These are phyloP conservation scores for Komagataella pastoris DNA, from an alignment of 805 yeast genomes.

Conservation along the genomic window DNA sequence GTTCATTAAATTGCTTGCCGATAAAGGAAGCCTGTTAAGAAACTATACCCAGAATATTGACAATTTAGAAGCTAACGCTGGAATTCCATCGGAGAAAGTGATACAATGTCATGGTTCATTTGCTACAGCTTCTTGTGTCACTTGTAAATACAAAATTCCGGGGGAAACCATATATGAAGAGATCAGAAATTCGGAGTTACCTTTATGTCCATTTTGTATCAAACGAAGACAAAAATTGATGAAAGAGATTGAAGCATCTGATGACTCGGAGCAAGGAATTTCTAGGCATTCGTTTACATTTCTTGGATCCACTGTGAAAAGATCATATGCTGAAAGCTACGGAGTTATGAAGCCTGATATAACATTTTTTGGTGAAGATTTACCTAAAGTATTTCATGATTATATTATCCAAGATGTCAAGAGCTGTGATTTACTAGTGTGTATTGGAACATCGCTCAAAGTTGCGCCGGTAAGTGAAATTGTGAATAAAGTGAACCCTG, in stretches of 20 bases:
- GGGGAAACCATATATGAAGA: constrained; percentile 54
- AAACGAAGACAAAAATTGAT: constrained; percentile 21
- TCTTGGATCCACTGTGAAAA: background rate
- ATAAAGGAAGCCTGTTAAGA: constrained; percentile 62
- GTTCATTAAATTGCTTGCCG: constrained; percentile 62
- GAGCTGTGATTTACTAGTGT: constrained; percentile 65
- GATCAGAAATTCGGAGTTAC: constrained; percentile 45
- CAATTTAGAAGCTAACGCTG: constrained; percentile 73
- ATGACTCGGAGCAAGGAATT: constrained; percentile 13
- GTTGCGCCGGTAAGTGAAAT: constrained; percentile 89
- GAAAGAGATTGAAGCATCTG: constrained; percentile 15
- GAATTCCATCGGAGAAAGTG: constrained; percentile 48
- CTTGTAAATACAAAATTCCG: constrained; percentile 53
- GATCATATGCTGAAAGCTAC: constrained; percentile 29
- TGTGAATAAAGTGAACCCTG: constrained; percentile 56
- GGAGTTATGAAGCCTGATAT: constrained; percentile 91
- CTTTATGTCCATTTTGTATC: constrained; percentile 60
- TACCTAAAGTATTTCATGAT: constrained; percentile 60
- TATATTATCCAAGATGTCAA: constrained; percentile 42
- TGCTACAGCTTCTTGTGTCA: constrained; percentile 74
- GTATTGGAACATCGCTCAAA: constrained; percentile 84
- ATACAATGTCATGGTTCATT: constrained; percentile 93
- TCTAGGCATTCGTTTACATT: background rate
- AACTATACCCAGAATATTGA: constrained; percentile 90
- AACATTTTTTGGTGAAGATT: constrained; percentile 79